phyloP scores from a whole-genome alignment of 2,329 filamentous ascomycete genomes.

The Ceratocystis ficicola region DNA sequence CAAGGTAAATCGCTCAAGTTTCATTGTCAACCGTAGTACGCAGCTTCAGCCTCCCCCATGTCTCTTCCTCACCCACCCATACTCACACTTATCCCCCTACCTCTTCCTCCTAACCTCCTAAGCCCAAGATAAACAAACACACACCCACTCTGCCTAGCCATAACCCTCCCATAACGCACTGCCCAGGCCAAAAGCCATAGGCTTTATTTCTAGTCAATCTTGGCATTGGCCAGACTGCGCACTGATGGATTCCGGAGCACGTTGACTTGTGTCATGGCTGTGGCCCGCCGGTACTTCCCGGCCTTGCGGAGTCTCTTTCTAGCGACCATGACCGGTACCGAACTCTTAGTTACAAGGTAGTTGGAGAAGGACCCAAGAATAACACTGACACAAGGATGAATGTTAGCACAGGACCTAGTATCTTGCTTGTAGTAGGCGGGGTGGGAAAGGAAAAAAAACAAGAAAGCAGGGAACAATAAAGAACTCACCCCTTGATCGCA shows the following conservation, averaged over 20 bases:
- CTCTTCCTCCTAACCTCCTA: background rate
- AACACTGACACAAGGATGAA: slow-evolving; percentile 44
- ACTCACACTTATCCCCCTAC: background rate
- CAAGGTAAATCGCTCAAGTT: slow-evolving; percentile 8
- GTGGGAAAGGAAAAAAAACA: background rate
- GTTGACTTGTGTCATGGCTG: slow-evolving; percentile 63
- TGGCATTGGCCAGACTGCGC: slow-evolving; percentile 56
- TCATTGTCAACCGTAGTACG: background rate
- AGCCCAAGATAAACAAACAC: background rate
- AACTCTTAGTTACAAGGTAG: slow-evolving; percentile 92
- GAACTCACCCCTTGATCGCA: slow-evolving; percentile 74
- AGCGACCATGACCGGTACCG: slow-evolving; percentile 95
- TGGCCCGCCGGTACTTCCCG: slow-evolving; percentile 58
- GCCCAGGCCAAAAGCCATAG: background rate
- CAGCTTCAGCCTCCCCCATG: background rate
- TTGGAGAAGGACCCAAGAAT: slow-evolving; percentile 94
- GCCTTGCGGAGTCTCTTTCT: slow-evolving; percentile 81
- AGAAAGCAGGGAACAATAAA: slow-evolving; percentile 11
- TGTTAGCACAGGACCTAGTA: slow-evolving; percentile 27
- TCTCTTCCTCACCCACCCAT: background rate
- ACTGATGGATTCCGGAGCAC: slow-evolving; percentile 61
- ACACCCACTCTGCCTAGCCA: background rate
- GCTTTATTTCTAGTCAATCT: slow-evolving; percentile 50
- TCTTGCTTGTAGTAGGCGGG: background rate
- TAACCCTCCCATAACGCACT: background rate